Conservation (phyloP, 495 filamentous ascomycete genomes). For the Aspergillus nanangensis region DNA sequence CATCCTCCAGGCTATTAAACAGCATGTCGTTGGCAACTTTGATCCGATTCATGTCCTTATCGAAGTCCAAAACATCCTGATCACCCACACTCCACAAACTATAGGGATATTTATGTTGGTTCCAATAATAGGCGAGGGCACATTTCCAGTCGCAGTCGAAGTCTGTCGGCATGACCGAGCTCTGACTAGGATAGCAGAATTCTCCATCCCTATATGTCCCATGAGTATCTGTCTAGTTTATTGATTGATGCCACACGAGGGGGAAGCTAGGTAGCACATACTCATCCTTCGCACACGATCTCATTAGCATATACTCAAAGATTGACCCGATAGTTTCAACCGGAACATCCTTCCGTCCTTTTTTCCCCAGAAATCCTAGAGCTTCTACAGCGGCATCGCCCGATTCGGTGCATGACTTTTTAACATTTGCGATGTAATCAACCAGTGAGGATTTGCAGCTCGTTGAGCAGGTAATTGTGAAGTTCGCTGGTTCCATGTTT, state of each 20-base stretch:
- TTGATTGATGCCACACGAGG: too few species aligned
- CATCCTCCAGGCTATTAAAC: background rate
- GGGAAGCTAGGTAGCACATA: too few species aligned
- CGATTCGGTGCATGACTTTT: constrained; percentile 15
- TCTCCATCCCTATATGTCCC: background rate
- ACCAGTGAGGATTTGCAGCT: constrained; percentile 23
- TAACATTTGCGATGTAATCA: constrained; percentile 24
- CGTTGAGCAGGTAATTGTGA: constrained; percentile 20
- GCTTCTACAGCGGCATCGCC: constrained; percentile 19
- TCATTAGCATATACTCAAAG: constrained; percentile 24
- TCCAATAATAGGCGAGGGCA: constrained; percentile 6
- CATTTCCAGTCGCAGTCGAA: constrained; percentile 4
- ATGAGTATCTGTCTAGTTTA: background rate
- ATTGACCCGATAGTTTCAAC: constrained; percentile 22
- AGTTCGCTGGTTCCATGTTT: constrained; percentile 17
- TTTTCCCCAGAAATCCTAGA: background rate
- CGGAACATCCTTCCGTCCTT: constrained; percentile 9
- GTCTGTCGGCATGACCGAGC: background rate
- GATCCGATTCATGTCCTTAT: background rate
- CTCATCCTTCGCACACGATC: constrained; percentile 20
- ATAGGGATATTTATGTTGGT: constrained; percentile 6
- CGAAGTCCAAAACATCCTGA: background rate
- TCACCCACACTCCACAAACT: constrained; percentile 5
- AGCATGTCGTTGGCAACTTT: background rate
- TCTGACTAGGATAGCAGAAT: constrained; percentile 2